These are phyloP conservation scores for Pseudocercospora fuligena DNA, from an alignment of 2,329 filamentous ascomycete genomes.

Conservation along the genomic window DNA sequence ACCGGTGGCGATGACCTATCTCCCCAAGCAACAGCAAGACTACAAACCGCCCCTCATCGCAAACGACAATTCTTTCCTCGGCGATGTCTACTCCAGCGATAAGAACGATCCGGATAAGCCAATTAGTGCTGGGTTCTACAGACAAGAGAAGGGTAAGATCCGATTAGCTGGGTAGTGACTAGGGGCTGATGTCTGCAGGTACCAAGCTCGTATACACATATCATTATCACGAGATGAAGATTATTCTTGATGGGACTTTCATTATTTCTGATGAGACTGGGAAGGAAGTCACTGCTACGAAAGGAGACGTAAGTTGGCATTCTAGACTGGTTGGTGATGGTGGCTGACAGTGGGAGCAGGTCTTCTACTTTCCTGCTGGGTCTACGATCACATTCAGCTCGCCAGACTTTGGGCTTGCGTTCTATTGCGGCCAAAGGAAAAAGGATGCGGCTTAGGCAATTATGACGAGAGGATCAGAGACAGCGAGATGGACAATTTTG, in stretches of 20 bases:
- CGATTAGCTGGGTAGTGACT: neutral
- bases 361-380: slow-evolving; percentile 70
- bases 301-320: slow-evolving; percentile 60
- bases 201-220: slow-evolving; percentile 71
- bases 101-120: slow-evolving; percentile 62
- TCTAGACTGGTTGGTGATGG: neutral
- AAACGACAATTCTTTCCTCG: slow-evolving; percentile 70
- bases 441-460: slow-evolving; percentile 30
- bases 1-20: slow-evolving; percentile 46
- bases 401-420: slow-evolving; percentile 37
- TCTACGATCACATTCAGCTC: slow-evolving; percentile 65
- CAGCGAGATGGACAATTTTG: no score
- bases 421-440: slow-evolving; percentile 36
- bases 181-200: slow-evolving; percentile 37
- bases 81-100: slow-evolving; percentile 62
- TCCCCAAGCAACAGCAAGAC: slow-evolving; percentile 60
- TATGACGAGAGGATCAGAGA: neutral
- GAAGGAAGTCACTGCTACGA: slow-evolving; percentile 61
- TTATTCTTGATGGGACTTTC: slow-evolving; percentile 70
- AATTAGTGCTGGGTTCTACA: slow-evolving; percentile 68
- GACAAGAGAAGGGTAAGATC: slow-evolving; percentile 61
- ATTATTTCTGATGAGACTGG: slow-evolving; percentile 68
- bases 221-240: slow-evolving; percentile 75
- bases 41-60: slow-evolving; percentile 70
- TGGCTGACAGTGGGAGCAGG: neutral